These are phyloP conservation scores for Cryphonectria naterciae DNA, from an alignment of 2,329 filamentous ascomycete genomes.

Conservation along the genomic window DNA sequence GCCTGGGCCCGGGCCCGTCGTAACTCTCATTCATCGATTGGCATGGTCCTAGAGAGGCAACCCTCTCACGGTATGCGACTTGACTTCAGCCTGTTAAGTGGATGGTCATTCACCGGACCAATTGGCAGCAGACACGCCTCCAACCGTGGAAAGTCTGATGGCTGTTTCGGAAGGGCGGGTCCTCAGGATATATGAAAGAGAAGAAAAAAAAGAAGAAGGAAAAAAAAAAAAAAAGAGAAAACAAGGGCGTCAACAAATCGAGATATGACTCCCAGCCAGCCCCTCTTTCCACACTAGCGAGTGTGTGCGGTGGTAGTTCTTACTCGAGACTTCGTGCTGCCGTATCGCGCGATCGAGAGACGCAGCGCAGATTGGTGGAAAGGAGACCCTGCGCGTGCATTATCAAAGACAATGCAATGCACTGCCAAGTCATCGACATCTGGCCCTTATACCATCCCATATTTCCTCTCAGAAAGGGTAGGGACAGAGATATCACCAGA, in stretches of 20 bases:
- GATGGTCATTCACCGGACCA: slow-evolving; percentile 7
- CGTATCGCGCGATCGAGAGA: not conserved
- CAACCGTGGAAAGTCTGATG: not conserved
- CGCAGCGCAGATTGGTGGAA: not conserved
- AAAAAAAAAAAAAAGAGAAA: too few species aligned
- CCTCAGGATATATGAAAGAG: not conserved
- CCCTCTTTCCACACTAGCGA: not conserved
- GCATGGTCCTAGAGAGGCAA: not conserved
- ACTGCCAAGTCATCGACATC: slow-evolving; percentile 17
- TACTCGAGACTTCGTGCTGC: not conserved
- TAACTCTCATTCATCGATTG: slow-evolving; percentile 7
- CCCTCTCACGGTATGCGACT: not conserved
- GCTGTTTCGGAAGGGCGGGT: slow-evolving; percentile 8
- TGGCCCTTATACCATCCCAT: not conserved
- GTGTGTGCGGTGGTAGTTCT: not conserved
- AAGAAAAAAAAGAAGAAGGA: too few species aligned
- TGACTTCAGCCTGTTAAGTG: not conserved
- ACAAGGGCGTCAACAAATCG: not conserved
- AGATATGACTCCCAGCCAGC: slow-evolving; percentile 13
- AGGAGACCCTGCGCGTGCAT: not conserved
- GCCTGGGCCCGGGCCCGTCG: slow-evolving; percentile 12
- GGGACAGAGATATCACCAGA: not conserved
- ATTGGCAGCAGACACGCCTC: slow-evolving; percentile 17
- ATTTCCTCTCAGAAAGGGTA: too few species aligned
- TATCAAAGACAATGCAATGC: slow-evolving; percentile 25